Conservation (phyloP, 106 monocot species). For the Posidonia australis region DNA sequence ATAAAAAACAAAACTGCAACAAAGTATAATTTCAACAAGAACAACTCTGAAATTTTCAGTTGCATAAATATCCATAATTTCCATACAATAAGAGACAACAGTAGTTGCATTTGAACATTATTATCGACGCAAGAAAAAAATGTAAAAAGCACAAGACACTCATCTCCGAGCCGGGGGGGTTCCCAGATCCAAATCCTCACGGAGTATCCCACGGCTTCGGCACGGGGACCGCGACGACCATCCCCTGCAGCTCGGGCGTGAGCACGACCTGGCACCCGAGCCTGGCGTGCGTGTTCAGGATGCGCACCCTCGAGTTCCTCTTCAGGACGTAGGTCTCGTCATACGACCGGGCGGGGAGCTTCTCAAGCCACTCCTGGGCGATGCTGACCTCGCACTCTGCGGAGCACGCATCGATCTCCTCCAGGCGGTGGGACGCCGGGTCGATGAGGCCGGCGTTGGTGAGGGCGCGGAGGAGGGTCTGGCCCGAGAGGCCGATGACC, state of each 20-base stretch:
- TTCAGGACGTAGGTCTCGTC: slow-evolving; percentile 78
- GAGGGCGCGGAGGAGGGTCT: slow-evolving; percentile 67
- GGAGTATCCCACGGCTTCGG: slow-evolving; percentile 88
- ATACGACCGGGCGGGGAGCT: slow-evolving; percentile 55
- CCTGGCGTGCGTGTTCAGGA: slow-evolving; percentile 71
- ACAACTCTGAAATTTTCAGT: too few relatives aligned
- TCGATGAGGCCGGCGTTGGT: slow-evolving; percentile 62
- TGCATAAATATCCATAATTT: too few relatives aligned
- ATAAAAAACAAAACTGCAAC: too few relatives aligned
- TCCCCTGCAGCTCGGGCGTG: slow-evolving; percentile 51
- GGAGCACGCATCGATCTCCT: slow-evolving; percentile 93
- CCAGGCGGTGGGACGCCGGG: slow-evolving; percentile 84
- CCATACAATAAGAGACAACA: too few relatives aligned
- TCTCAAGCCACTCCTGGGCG: slow-evolving; percentile 86
- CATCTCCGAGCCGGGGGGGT: not conserved
- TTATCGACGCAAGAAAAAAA: not conserved
- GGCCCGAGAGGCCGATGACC: slow-evolving; percentile 68
- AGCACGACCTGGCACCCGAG: slow-evolving; percentile 90
- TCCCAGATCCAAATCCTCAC: slow-evolving; percentile 9
- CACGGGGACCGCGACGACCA: slow-evolving; percentile 89
- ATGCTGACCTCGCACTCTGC: slow-evolving; percentile 92
- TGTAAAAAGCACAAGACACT: not conserved
- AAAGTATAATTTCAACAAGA: too few relatives aligned
- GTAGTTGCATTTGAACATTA: too few relatives aligned
- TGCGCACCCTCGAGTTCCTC: slow-evolving; percentile 53